Percentiles rank a stretch among this genome's conserved stretches.
Conservation (phyloP, 1,139 yeast species). For the Yamadazyma pseudoaaseri region DNA sequence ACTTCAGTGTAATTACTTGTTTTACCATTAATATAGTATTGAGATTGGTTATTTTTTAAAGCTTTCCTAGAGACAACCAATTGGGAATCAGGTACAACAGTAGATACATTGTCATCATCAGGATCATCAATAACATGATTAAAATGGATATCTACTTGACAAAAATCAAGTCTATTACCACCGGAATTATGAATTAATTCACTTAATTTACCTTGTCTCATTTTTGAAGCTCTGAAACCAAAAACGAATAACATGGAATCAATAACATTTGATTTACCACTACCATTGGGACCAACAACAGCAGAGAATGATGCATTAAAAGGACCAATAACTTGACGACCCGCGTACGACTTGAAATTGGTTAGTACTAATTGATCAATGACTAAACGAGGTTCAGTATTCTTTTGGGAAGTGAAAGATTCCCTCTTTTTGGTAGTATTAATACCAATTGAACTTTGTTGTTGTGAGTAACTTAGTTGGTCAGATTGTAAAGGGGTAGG, state of each 20-base stretch:
- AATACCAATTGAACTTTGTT: constrained; percentile 14
- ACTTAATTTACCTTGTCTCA: constrained; percentile 92
- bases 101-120: constrained; percentile 34
- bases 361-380: constrained; percentile 71
- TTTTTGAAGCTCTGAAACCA: constrained; percentile 93
- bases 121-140: constrained; percentile 69
- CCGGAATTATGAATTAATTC: constrained; percentile 90
- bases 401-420: constrained; percentile 8
- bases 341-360: constrained; percentile 95
- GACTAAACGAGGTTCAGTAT: constrained; percentile 59
- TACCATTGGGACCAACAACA: constrained; percentile 98
- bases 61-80: constrained; percentile 81
- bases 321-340: constrained; percentile 91
- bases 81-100: constrained; percentile 52
- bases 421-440: constrained; percentile 13
- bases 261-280: constrained; percentile 96
- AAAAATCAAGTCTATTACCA: constrained; percentile 59
- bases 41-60: constrained; percentile 70
- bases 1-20: constrained; percentile 79
- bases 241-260: constrained; percentile 95
- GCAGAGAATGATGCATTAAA: constrained; percentile 93
- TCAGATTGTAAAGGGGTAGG: constrained; percentile 1
- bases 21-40: constrained; percentile 70
- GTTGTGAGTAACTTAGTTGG: constrained; percentile 10
- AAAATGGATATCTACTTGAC: constrained; percentile 94